A percentile compares a stretch with the other conserved stretches of the same genome.
phyloP scores from a whole-genome alignment of 2,329 filamentous ascomycete genomes.

The Aphanoascus verrucosus region DNA sequence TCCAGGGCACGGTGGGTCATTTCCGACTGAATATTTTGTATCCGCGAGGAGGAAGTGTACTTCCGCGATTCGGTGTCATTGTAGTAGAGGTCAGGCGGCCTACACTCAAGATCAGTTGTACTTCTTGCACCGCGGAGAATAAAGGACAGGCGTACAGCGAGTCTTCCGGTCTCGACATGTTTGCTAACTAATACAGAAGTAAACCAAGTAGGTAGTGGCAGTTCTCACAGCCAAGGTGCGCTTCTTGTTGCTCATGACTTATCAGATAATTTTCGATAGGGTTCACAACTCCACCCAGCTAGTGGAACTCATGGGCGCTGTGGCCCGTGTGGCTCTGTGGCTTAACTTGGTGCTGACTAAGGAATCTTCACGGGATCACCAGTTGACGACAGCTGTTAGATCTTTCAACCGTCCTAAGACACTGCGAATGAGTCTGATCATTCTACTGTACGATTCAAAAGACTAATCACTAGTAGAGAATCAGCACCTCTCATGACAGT shows the following conservation, averaged over 20 bases:
- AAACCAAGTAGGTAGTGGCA: neutral
- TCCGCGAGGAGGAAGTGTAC: constrained; percentile 92
- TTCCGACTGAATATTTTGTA: constrained; percentile 84
- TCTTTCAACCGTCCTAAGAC: no score
- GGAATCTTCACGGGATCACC: no score
- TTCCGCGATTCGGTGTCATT: constrained; percentile 91
- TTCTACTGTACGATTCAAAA: no score
- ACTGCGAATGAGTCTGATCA: no score
- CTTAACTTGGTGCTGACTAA: no score
- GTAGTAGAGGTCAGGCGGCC: constrained; percentile 94
- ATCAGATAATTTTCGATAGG: no score
- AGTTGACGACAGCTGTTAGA: no score
- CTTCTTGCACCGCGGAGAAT: neutral
- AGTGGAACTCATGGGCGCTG: no score
- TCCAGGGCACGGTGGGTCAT: constrained; percentile 93
- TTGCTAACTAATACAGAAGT: constrained; percentile 28
- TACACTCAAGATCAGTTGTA: constrained; percentile 30
- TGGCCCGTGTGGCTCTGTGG: no score
- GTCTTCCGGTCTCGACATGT: constrained; percentile 95
- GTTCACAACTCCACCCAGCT: no score
- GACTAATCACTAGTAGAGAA: no score
- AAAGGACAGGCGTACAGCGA: constrained; percentile 54
- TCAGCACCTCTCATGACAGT: no score
- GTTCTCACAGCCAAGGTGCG: neutral
- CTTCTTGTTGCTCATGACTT: neutral